Base-by-base conservation (phyloP, 2,329 filamentous ascomycete species). In the Fonsecaea multimorphosa region DNA sequence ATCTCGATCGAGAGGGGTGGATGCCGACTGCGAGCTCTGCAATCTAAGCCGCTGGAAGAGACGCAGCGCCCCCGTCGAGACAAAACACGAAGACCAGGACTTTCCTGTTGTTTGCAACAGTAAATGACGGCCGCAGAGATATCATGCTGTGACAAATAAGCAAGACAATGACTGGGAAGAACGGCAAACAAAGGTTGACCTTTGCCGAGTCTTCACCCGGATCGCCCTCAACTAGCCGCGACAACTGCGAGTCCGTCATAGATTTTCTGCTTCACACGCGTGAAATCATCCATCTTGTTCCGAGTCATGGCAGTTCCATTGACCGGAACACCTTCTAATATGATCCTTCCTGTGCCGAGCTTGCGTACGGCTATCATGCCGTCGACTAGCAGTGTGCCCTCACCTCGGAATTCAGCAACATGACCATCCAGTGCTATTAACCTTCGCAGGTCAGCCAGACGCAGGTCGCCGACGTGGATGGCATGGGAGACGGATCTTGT, bases 171-270 rank as follows among this genome's bases (percentile, higher is more conserved):
- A 53, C 46, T n/a, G 14, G 29, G 19, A 54, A 53, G 14, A 36
- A n/a, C 14, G 51, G 58, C 58, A 61, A 61, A 61, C 58, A 14
- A 40, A 53, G 2, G 34, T 61, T 22, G 3, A 40, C 29, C 22
- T 3, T 11, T 12, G 40, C 19, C 16, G 5, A 44, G 5, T 46
- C 9, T 58, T 52, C 27, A 34, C 34, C 19, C 19, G n/a, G 14
- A 8, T 19, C 12, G 12, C 11, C 31, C 29, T 78, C 76, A 91
- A 56, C 84, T 86, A 53, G 91, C 91, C 16, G 90, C 90, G 70
- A 99, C 93, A 66, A 98, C 92, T 36, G 95, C 95, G 75, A 99
- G 79, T 8, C 92, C 93, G 72, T 96, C 92, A 76, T 99, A 99
- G 70, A 99, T 96, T 78, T 91, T 93, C 78, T 84, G 89, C 80